Percentiles rank a stretch among this genome's conserved stretches.
phyloP scores from a whole-genome alignment of 441 rosid species.

The Manihot esculenta region DNA sequence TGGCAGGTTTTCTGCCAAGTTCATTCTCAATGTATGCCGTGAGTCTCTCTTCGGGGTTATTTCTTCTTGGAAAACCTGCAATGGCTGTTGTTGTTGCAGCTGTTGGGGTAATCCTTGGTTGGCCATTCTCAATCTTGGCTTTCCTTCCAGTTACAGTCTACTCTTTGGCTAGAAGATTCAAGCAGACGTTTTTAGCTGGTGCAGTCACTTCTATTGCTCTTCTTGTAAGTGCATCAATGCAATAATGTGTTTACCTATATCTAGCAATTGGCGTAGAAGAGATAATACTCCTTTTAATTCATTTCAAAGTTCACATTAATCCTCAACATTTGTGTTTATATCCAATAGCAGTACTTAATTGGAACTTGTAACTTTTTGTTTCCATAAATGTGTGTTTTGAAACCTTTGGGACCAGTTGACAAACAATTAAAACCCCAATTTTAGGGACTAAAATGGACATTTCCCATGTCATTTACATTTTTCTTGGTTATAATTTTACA shows the following conservation, averaged over 20 bases:
- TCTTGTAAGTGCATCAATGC: constrained; percentile 30
- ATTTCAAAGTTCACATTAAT: neutral
- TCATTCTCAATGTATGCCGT: constrained; percentile 97
- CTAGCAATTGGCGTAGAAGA: constrained; percentile 4
- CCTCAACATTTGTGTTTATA: too few species aligned
- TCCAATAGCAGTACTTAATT: too few species aligned
- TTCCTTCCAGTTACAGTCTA: constrained; percentile 72
- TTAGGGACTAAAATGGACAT: too few species aligned
- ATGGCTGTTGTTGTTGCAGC: constrained; percentile 59
- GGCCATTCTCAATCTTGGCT: constrained; percentile 93
- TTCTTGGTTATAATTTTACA: constrained; percentile 6
- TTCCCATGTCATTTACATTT: neutral
- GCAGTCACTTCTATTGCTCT: constrained; percentile 46
- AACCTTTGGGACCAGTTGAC: too few species aligned
- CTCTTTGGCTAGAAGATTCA: constrained; percentile 64
- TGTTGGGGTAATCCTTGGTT: constrained; percentile 82
- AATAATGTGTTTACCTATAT: constrained; percentile 2
- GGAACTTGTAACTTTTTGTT: too few species aligned
- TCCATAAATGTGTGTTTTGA: too few species aligned
- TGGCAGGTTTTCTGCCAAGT: constrained; percentile 89
- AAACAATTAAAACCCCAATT: too few species aligned
- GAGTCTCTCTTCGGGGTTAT: constrained; percentile 86
- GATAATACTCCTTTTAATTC: neutral
- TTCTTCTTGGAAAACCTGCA: constrained; percentile 75
- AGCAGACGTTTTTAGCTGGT: constrained; percentile 63